These are phyloP conservation scores for Sarcomyxa edulis DNA, from an alignment of 768 basidiomycete species.

Conservation along the genomic window DNA sequence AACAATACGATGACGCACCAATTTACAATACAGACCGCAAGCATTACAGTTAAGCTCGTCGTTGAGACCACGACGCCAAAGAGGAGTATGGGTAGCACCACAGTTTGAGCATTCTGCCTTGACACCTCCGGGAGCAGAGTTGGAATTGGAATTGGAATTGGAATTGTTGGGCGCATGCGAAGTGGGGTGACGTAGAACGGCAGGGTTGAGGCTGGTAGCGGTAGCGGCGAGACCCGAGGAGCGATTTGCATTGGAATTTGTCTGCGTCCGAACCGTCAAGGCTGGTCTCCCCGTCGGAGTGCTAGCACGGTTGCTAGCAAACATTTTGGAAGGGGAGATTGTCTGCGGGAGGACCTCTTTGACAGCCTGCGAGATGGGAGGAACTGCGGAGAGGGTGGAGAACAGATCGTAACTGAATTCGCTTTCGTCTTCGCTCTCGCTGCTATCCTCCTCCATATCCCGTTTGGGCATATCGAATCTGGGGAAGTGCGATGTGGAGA, in stretches of 20 bases:
- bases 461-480: slow-evolving; percentile 6
- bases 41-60: slow-evolving; percentile 90
- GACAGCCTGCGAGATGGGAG: slow-evolving; percentile 33
- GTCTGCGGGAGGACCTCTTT: slow-evolving; percentile 47
- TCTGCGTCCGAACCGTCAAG: slow-evolving; percentile 58
- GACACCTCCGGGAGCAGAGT: slow-evolving; percentile 47
- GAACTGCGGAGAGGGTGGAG: slow-evolving; percentile 12
- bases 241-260: slow-evolving; percentile 36
- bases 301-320: slow-evolving; percentile 42
- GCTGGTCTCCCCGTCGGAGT: slow-evolving; percentile 44
- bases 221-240: slow-evolving; percentile 63
- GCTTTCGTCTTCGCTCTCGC: slow-evolving; percentile 29
- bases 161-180: slow-evolving; percentile 9
- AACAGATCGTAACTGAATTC: slow-evolving; percentile 11
- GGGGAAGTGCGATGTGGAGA: slow-evolving; percentile 3
- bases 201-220: slow-evolving; percentile 49
- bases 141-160: slow-evolving; percentile 19
- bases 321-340: slow-evolving; percentile 54
- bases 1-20: slow-evolving; percentile 40
- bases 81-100: slow-evolving; percentile 82
- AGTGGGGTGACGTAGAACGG: slow-evolving; percentile 34
- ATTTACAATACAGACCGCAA: slow-evolving; percentile 82
- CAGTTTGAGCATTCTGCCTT: slow-evolving; percentile 89
- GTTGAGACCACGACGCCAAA: slow-evolving; percentile 83
- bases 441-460: slow-evolving; percentile 28